phyloP scores from a whole-genome alignment of 1,284 basidiomycete species.

The Malassezia yamatoensis region DNA sequence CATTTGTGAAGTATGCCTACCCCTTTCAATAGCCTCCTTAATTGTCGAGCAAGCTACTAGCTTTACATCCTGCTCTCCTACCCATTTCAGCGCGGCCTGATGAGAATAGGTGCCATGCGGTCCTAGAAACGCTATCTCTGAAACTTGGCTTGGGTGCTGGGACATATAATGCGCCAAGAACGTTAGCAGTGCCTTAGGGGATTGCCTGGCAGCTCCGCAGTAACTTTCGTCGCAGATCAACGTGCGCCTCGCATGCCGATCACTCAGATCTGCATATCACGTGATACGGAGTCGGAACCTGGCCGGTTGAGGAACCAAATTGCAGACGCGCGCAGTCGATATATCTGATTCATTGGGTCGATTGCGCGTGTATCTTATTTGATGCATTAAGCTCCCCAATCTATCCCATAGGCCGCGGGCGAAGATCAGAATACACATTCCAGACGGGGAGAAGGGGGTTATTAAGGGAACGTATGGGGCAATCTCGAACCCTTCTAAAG shows the following conservation, averaged over 20 bases:
- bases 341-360: no score
- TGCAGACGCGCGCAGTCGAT: no score
- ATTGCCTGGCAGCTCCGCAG: no score
- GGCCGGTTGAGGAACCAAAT: no score
- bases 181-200: no score
- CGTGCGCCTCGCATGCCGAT: not conserved
- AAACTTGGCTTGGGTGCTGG: not conserved
- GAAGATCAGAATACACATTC: no score
- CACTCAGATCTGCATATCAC: not conserved
- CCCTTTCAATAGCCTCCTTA: not conserved
- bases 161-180: not conserved
- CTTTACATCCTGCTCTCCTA: not conserved
- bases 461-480: no score
- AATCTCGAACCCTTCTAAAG: not conserved
- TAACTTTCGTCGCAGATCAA: no score
- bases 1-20: not conserved
- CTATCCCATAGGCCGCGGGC: no score
- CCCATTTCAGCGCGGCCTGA: slow-evolving; percentile 5
- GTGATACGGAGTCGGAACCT: not conserved
- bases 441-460: no score
- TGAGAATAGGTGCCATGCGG: slow-evolving; percentile 17
- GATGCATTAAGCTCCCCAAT: no score
- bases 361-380: no score
- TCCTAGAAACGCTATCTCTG: slow-evolving; percentile 6
- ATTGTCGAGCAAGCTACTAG: not conserved